These are phyloP conservation scores for Phytophthora pinifolia DNA, from an alignment of 352 stramenopile species.

Conservation along the genomic window DNA sequence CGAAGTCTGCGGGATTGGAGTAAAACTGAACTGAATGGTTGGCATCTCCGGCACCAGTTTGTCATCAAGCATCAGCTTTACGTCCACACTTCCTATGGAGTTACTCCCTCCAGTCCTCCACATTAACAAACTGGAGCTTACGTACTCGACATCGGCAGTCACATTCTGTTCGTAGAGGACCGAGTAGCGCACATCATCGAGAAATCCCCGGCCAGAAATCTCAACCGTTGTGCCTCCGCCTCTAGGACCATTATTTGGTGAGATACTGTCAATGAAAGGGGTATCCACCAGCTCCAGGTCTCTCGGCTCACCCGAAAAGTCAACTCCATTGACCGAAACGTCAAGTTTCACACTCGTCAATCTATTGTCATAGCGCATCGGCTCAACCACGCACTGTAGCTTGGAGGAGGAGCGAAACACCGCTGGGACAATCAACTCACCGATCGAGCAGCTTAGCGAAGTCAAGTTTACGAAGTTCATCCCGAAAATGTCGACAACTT, in stretches of 20 bases:
- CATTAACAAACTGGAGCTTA: constrained; percentile 19
- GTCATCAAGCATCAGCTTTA: constrained; percentile 16
- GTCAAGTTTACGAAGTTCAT: constrained; percentile 32
- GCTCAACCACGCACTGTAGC: constrained; percentile 30
- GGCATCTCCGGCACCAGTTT: constrained; percentile 9
- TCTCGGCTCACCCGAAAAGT: constrained; percentile 18
- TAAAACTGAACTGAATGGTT: constrained; percentile 26
- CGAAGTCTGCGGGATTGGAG: not conserved
- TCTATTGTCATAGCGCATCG: constrained; percentile 9
- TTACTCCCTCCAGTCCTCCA: constrained; percentile 24
- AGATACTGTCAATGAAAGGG: constrained; percentile 13
- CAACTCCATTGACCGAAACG: constrained; percentile 36
- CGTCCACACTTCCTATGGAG: not conserved
- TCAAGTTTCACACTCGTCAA: constrained; percentile 14
- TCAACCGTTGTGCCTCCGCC: constrained; percentile 25
- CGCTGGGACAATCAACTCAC: not conserved
- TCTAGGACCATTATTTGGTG: constrained; percentile 24
- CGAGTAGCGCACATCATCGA: constrained; percentile 21
- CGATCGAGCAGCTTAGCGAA: constrained; percentile 24
- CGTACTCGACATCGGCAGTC: constrained; percentile 11
- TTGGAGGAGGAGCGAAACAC: constrained; percentile 29
- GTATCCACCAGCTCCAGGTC: constrained; percentile 12
- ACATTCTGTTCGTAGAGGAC: constrained; percentile 9
- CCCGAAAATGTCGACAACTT: constrained; percentile 34
- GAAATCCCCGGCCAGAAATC: constrained; percentile 26